Evolutionary conservation across 148 eudicot species (phyloP).

Genomic region (Drosera capensis): DNA sequence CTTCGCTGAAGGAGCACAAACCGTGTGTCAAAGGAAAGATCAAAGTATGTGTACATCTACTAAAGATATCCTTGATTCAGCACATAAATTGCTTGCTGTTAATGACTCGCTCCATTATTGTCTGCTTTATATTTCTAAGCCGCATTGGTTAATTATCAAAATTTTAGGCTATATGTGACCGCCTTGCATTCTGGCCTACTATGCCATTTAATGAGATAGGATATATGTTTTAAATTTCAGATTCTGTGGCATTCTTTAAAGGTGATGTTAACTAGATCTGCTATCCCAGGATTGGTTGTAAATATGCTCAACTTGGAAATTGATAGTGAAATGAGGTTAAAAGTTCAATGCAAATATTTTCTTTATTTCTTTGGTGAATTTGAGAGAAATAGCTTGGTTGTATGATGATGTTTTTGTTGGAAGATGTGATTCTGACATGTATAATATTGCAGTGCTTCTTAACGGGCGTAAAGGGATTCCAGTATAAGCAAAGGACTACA

Average conservation of each 20-base stretch:
- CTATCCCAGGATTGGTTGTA: not conserved
- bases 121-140: not conserved
- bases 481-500: constrained; percentile 30
- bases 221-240: no score
- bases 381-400: no score
- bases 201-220: no score
- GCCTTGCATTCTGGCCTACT: no score
- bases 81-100: not conserved
- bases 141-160: no score
- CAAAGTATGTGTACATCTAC: constrained; percentile 33
- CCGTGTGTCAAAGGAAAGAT: constrained; percentile 52
- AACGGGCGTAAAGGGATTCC: constrained; percentile 66
- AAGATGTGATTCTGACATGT: constrained; percentile 2
- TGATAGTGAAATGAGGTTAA: no score
- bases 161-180: no score
- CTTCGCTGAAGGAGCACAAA: constrained; percentile 19
- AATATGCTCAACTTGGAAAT: not conserved
- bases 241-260: no score
- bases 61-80: not conserved
- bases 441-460: constrained; percentile 48
- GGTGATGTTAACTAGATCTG: no score
- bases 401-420: not conserved
- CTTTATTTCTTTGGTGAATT: no score
- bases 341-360: no score
- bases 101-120: not conserved